Evolutionary conservation across 345 rosid genomes (phyloP), one percentile per base, ranked within the genome.

Genomic region (Garcia nutans): DNA sequence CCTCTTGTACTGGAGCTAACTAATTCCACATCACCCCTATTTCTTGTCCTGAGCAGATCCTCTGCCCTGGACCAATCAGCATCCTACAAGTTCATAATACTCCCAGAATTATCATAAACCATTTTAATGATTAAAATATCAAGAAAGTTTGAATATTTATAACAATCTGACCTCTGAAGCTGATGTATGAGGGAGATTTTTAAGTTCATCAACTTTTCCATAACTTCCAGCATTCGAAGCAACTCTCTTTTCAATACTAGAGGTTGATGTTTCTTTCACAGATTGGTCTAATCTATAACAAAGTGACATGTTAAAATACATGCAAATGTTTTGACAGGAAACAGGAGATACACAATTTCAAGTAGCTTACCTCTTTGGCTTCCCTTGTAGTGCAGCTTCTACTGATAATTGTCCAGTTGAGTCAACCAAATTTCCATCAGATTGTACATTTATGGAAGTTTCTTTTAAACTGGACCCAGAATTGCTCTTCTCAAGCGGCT

Each of bases 1-100:
- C 99, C 99, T 88, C 88, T 85, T 1, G 87, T 78, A 79, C 94
- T 89, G 22, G 88, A 86, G 82, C 97, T 93, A 81, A 96, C 82
- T 72, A 92, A 82, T 86, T 93, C 97, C 73, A 93, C 98, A 68
- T 90, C 91, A 2, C 62, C 89, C 72, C 88, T 84, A 79, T 81
- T 76, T 81, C 92, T 89, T 8, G 82, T 85, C 81, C 77, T 85
- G 74, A 87, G 77, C 54, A 93, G 84, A 65, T 83, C 82, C 81
- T 88, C 96, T 74, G 88, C 96, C 88, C 79, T 88, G 60, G 73
- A 80, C 99, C 99, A 93, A 74, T 92, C 93, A 76, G 77, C 84
- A 78, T 86, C 97, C 99, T 95, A 72, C 44, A 88, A 70, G 71
- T 69, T 73, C 44, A 78, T 11, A 74, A 61, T 74, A 69, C 19